Evolutionary conservation across 139 green algal genomes (phyloP).

Genomic region (Haematococcus lacustris): DNA sequence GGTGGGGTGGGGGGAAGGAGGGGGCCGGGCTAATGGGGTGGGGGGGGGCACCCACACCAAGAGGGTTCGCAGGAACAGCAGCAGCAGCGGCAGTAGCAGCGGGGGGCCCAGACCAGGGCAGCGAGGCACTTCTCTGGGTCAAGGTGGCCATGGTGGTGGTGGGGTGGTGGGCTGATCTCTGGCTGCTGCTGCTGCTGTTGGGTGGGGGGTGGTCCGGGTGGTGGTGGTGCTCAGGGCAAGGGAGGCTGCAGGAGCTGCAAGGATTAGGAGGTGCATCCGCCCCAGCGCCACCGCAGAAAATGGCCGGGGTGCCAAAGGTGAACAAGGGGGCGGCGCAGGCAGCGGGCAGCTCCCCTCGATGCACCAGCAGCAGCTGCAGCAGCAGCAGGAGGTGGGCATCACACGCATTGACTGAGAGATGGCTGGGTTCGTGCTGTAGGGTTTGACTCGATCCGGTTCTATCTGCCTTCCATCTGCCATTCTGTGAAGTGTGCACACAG

Average conservation of each 20-base stretch:
- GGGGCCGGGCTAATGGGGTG: too few relatives aligned
- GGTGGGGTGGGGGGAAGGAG: too few relatives aligned
- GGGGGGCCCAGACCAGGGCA: neutral
- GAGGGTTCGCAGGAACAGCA: neutral
- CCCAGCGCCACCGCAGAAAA: constrained; percentile 74
- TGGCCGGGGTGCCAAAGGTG: constrained; percentile 86
- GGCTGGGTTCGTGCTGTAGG: too few relatives aligned
- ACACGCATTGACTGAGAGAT: too few relatives aligned
- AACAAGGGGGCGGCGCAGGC: constrained; percentile 59
- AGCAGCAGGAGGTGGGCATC: too few relatives aligned
- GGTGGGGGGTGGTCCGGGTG: too few relatives aligned
- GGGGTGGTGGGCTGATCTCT: neutral
- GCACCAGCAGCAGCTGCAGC: constrained; percentile 81
- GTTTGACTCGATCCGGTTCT: too few relatives aligned
- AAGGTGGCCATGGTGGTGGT: neutral
- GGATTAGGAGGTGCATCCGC: neutral
- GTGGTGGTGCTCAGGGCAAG: neutral
- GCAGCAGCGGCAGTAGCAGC: neutral
- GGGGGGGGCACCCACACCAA: too few relatives aligned
- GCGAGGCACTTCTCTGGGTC: too few relatives aligned
- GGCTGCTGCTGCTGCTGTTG: too few relatives aligned
- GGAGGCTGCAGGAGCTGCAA: constrained; percentile 10
- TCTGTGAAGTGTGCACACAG: too few relatives aligned
- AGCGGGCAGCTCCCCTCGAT: constrained; percentile 59
- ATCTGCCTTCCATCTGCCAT: too few relatives aligned